Evolutionary conservation across 2,329 filamentous ascomycete genomes (phyloP), one percentile per base, ranked within the genome.

Genomic region (Hypoxylon sp.): DNA sequence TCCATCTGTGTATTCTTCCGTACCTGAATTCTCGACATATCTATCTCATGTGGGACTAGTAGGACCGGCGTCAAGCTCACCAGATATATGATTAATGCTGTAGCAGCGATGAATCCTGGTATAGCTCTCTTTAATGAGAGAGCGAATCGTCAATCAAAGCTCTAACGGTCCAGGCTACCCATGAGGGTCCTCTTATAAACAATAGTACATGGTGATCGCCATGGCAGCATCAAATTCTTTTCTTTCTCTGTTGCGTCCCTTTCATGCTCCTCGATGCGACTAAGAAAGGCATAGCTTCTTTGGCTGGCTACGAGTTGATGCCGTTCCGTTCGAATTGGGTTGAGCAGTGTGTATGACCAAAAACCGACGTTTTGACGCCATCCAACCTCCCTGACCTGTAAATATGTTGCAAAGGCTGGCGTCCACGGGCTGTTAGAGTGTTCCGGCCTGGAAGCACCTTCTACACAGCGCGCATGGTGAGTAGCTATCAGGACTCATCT

Each of bases 341-440:
- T 2, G 79, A 81, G 63, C 77, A 83, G 69, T 85, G 83, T 0
- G 82, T 85, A 61, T 85, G 82, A 0, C 83, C 84, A 78, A 85
- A 83, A 48, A 82, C 77, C 81, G 81, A 85, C 4, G 67, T 56
- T 9, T 72, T 74, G 0, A 84, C 78, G 19, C 71, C 70, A 29
- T 67, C 75, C 78, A 79, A 30, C 70, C 73, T 25, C 63, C 70
- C 19, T 73, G 62, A 32, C 63, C 59, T 3, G 81, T 5, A 81
- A 45, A 32, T 48, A 68, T 23, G 56, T 61, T 8, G 63, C 54
- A 48, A 67, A 64, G 41, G 54, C 63, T 2, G 79, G 79, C 2
- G 76, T 79, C 79, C 82, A 84, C 0, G 82, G 80, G 21, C 79
- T 85, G 14, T 78, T 74, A 2, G 77, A 70, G 52, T 89, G 77